A percentile compares a stretch with the other conserved stretches of the same genome.
Conservation (phyloP, 1,284 basidiomycete genomes). For the Lignosus rhinocerotis region DNA sequence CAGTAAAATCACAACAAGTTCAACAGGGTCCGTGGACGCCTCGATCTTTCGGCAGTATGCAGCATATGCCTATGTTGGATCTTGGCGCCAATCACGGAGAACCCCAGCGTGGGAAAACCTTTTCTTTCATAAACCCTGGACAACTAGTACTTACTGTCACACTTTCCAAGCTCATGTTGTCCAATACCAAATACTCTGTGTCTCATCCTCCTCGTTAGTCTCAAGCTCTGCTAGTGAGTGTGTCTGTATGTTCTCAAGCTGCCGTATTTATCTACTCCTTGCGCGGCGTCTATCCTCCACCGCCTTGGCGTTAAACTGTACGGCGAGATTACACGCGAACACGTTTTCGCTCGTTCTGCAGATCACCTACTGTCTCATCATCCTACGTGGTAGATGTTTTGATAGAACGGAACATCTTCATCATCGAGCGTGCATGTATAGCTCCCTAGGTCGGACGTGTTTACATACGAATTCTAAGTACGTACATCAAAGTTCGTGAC, state of each 20-base stretch:
- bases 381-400: conserved; percentile 52
- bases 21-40: too few species aligned
- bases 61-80: too few species aligned
- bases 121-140: too few species aligned
- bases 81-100: too few species aligned
- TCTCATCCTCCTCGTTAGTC: not conserved
- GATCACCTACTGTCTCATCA: conserved; percentile 51
- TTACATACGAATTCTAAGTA: not conserved
- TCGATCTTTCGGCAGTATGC: too few species aligned
- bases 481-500: too few species aligned
- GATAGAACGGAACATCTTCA: conserved; percentile 44
- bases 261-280: conserved; percentile 68
- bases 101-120: too few species aligned
- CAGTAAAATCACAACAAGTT: too few species aligned
- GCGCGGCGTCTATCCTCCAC: conserved; percentile 38
- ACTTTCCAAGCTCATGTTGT: too few species aligned
- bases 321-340: conserved; percentile 47
- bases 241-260: not conserved
- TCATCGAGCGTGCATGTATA: too few species aligned
- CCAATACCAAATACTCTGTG: not conserved
- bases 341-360: conserved; percentile 41
- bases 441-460: too few species aligned
- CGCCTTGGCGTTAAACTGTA: conserved; percentile 68
- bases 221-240: not conserved
- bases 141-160: too few species aligned